Percentiles rank a stretch among this genome's conserved stretches.
Conservation (phyloP, 163 green algal genomes). For the Volvox carteri region DNA sequence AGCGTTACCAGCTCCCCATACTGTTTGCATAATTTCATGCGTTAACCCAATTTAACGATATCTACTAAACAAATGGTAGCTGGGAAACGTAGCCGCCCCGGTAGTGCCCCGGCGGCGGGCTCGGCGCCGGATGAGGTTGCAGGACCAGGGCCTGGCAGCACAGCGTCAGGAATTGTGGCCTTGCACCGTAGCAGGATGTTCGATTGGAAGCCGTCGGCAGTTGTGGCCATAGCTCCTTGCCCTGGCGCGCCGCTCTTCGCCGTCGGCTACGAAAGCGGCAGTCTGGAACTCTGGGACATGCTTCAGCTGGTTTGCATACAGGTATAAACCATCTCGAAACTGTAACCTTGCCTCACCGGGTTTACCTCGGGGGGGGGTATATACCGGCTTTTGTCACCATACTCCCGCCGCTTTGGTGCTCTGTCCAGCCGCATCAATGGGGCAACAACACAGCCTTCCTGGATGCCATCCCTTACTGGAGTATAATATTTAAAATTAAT, state of each 20-base stretch:
- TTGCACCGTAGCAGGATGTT: slow-evolving; percentile 87
- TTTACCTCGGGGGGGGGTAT: too few relatives aligned
- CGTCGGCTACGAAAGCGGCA: slow-evolving; percentile 86
- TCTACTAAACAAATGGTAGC: slow-evolving; percentile 20
- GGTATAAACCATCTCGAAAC: slow-evolving; percentile 62
- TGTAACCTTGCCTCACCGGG: too few relatives aligned
- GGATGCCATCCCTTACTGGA: too few relatives aligned
- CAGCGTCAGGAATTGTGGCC: slow-evolving; percentile 39
- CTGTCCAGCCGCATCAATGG: too few relatives aligned
- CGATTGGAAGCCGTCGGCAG: slow-evolving; percentile 84
- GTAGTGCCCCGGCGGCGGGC: not conserved
- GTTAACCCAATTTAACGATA: too few relatives aligned
- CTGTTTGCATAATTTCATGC: too few relatives aligned
- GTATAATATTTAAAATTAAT: too few relatives aligned
- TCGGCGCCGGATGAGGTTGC: slow-evolving; percentile 7
- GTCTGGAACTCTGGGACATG: slow-evolving; percentile 92
- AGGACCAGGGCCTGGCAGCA: slow-evolving; percentile 38
- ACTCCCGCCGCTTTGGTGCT: too few relatives aligned
- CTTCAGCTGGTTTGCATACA: slow-evolving; percentile 72
- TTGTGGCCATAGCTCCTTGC: slow-evolving; percentile 82
- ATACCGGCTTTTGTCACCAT: too few relatives aligned
- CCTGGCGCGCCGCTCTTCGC: slow-evolving; percentile 81
- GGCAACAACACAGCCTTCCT: too few relatives aligned
- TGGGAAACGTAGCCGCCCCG: slow-evolving; percentile 24
- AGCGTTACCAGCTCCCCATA: too few relatives aligned